Conservation (phyloP, 352 stramenopile genomes). For the Pythium graminicola region DNA sequence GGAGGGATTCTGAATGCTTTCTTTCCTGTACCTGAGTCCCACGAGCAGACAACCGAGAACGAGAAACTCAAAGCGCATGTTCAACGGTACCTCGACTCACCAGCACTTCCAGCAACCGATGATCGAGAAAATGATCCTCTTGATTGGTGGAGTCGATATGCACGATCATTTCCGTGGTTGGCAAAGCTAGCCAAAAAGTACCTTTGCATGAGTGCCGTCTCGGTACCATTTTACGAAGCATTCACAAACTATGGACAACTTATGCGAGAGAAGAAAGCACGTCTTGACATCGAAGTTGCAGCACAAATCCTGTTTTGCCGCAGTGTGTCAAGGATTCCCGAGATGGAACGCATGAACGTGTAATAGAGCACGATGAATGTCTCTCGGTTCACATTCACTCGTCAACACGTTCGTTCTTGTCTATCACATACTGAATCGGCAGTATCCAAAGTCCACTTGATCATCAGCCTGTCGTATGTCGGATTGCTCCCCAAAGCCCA, state of each 20-base stretch:
- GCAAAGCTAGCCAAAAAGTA: constrained; percentile 69
- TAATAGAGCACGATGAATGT: constrained; percentile 20
- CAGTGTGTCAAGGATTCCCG: constrained; percentile 66
- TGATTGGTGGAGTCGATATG: constrained; percentile 76
- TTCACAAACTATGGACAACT: constrained; percentile 75
- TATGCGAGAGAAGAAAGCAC: constrained; percentile 71
- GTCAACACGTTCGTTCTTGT: too few relatives aligned
- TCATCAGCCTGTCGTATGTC: too few relatives aligned
- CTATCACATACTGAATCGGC: too few relatives aligned
- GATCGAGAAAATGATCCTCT: constrained; percentile 72
- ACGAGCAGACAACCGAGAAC: constrained; percentile 31
- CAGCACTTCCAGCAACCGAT: constrained; percentile 53
- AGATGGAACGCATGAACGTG: constrained; percentile 80
- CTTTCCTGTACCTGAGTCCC: constrained; percentile 48
- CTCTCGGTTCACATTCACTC: neutral
- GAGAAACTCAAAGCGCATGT: constrained; percentile 60
- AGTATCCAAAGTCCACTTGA: too few relatives aligned
- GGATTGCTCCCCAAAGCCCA: too few relatives aligned
- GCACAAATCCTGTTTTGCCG: constrained; percentile 75
- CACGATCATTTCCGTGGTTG: constrained; percentile 57
- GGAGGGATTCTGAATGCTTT: constrained; percentile 48
- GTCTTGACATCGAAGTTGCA: constrained; percentile 70
- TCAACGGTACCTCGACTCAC: constrained; percentile 67
- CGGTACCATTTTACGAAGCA: constrained; percentile 64
- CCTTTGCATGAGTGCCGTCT: constrained; percentile 71